Evolutionary conservation across 2,329 filamentous ascomycete genomes (phyloP).

Genomic region (Fusarium lateritium): DNA sequence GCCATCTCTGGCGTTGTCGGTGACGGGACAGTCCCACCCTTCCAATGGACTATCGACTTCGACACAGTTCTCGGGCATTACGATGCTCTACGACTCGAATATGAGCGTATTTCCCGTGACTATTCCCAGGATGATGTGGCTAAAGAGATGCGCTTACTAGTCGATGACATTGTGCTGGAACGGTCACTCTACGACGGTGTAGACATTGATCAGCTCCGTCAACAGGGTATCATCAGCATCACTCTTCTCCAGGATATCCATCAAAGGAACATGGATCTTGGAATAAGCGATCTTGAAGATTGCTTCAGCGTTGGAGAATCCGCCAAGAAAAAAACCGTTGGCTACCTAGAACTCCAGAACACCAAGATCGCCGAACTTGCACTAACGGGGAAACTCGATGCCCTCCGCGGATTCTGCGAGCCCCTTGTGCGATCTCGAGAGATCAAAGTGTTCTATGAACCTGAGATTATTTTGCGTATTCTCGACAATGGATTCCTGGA

Average conservation of each 20-base stretch:
- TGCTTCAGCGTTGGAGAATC: conserved; percentile 48
- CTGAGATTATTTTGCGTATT: conserved; percentile 45
- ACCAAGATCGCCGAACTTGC: conserved; percentile 43
- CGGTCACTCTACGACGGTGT: conserved; percentile 49
- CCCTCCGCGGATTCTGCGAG: conserved; percentile 48
- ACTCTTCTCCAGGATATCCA: conserved; percentile 51
- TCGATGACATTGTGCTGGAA: conserved; percentile 48
- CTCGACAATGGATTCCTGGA: conserved; percentile 45
- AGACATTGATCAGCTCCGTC: conserved; percentile 41
- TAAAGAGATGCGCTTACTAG: conserved; percentile 48
- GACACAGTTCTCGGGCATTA: conserved; percentile 46
- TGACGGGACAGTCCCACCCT: conserved; percentile 6
- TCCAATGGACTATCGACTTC: conserved; percentile 40
- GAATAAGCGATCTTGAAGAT: conserved; percentile 49
- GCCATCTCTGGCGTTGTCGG: conserved; percentile 57
- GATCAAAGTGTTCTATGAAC: conserved; percentile 45
- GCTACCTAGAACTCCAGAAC: conserved; percentile 42
- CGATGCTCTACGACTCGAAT: conserved; percentile 41
- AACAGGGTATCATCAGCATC: conserved; percentile 30
- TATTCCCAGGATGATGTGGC: conserved; percentile 32
- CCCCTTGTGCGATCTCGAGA: conserved; percentile 49
- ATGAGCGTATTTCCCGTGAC: conserved; percentile 17
- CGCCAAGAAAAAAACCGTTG: conserved; percentile 31
- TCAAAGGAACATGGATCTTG: conserved; percentile 44
- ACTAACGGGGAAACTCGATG: conserved; percentile 44